A percentile compares a stretch with the other conserved stretches of the same genome.
These are phyloP conservation scores for Beta lomatogona DNA, from an alignment of 179 eudicot species.

Conservation along the genomic window DNA sequence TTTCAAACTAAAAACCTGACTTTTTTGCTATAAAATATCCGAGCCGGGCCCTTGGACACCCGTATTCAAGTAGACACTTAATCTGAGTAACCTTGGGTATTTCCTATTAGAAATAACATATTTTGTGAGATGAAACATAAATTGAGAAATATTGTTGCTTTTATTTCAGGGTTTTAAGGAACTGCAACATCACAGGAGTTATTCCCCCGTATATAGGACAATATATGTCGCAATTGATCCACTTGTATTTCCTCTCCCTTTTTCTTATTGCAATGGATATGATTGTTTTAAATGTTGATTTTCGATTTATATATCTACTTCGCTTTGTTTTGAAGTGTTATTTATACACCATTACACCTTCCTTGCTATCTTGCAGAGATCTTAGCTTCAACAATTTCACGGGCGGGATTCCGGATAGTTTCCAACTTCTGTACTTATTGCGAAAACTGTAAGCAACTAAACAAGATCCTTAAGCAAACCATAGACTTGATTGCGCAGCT, in stretches of 20 bases:
- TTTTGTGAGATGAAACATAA: not conserved
- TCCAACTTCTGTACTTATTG: not conserved
- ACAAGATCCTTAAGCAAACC: not conserved
- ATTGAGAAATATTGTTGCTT: not conserved
- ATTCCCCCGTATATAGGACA: constrained; percentile 30
- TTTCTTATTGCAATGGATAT: not conserved
- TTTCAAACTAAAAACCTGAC: too few relatives aligned
- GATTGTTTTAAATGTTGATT: not conserved
- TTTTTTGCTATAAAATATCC: too few relatives aligned
- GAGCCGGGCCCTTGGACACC: too few relatives aligned
- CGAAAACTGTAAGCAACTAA: constrained; percentile 14
- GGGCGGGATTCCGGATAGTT: constrained; percentile 29
- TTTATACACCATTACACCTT: not conserved
- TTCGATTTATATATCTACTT: not conserved
- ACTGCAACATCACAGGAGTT: constrained; percentile 42
- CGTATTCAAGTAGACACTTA: too few relatives aligned
- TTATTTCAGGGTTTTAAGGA: constrained; percentile 42
- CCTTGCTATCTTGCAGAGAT: constrained; percentile 34
- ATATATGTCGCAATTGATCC: constrained; percentile 10
- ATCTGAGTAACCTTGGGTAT: too few relatives aligned
- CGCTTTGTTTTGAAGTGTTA: not conserved
- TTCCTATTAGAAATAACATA: not conserved
- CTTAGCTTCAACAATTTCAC: constrained; percentile 48
- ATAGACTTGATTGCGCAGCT: not conserved
- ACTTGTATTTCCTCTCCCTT: constrained; percentile 29